Conservation (phyloP, 441 rosid species). For the Arabidopsis hybrid region DNA sequence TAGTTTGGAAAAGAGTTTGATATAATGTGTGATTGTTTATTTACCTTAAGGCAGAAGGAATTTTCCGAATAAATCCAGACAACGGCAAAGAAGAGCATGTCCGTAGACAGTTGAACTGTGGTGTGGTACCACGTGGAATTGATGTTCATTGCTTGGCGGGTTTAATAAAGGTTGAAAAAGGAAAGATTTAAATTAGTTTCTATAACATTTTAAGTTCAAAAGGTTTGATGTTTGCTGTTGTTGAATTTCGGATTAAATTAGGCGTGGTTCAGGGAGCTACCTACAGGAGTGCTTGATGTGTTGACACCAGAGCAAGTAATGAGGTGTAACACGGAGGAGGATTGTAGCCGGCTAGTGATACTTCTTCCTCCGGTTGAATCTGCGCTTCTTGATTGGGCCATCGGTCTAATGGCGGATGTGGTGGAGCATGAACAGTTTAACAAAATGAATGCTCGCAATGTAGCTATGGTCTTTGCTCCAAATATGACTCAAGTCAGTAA, state of each 20-base stretch:
- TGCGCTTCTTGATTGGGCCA: slow-evolving; percentile 78
- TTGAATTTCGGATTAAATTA: slow-evolving; percentile 25
- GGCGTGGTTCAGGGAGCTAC: slow-evolving; percentile 90
- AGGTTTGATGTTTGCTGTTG: neutral
- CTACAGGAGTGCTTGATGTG: slow-evolving; percentile 74
- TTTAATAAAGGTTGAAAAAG: slow-evolving; percentile 51
- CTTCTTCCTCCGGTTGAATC: slow-evolving; percentile 72
- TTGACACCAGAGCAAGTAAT: slow-evolving; percentile 74
- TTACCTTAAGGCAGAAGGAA: slow-evolving; percentile 58
- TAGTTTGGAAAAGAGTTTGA: slow-evolving; percentile 14
- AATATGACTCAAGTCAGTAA: slow-evolving; percentile 76
- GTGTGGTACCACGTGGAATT: slow-evolving; percentile 54
- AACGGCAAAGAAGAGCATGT: slow-evolving; percentile 58
- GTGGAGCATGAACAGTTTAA: slow-evolving; percentile 68
- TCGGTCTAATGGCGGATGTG: slow-evolving; percentile 77
- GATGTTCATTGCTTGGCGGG: slow-evolving; percentile 68
- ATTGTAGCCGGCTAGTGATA: slow-evolving; percentile 63
- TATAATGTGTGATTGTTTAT: slow-evolving; percentile 32
- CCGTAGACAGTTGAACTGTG: slow-evolving; percentile 54
- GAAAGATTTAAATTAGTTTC: neutral
- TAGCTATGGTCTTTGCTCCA: slow-evolving; percentile 85
- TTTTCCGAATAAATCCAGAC: slow-evolving; percentile 61
- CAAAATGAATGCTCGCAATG: slow-evolving; percentile 81
- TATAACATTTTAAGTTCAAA: neutral
- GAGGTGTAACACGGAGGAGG: slow-evolving; percentile 78